Evolutionary conservation across 1,284 basidiomycete genomes (phyloP).

Genomic region (Pseudozyma sp.): DNA sequence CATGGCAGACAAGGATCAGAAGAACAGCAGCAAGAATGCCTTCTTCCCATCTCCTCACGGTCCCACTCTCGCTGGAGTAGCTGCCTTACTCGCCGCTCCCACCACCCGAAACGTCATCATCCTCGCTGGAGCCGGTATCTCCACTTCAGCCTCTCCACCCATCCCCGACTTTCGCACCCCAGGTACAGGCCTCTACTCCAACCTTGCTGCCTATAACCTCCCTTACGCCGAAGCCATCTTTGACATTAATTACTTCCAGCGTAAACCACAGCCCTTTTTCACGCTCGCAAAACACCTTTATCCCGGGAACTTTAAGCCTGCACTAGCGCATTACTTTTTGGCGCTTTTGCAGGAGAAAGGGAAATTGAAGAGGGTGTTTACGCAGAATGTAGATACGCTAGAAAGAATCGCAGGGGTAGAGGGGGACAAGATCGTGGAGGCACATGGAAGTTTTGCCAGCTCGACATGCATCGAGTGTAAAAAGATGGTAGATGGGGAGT

Average conservation of each 20-base stretch:
- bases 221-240: conserved; percentile 75
- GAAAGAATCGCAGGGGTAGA: conserved; percentile 87
- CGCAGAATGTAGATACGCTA: conserved; percentile 85
- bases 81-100: conserved; percentile 29
- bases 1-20: background rate
- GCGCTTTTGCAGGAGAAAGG: conserved; percentile 77
- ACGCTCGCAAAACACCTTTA: conserved; percentile 81
- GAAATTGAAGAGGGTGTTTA: conserved; percentile 81
- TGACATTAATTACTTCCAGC: conserved; percentile 71
- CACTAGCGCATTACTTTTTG: conserved; percentile 89
- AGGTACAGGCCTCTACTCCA: conserved; percentile 73
- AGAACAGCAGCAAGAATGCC: conserved; percentile 11
- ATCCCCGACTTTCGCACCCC: conserved; percentile 71
- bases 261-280: conserved; percentile 69
- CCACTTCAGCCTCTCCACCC: conserved; percentile 71
- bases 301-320: conserved; percentile 86
- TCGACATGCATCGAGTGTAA: conserved; percentile 61
- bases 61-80: conserved; percentile 41
- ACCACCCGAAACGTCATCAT: conserved; percentile 70
- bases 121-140: conserved; percentile 73
- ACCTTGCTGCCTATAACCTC: conserved; percentile 72
- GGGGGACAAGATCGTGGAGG: conserved; percentile 82
- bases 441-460: conserved; percentile 79
- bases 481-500: conserved; percentile 40
- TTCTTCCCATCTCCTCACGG: conserved; percentile 41